phyloP scores from a whole-genome alignment of 805 yeast species.

The Lipomyces orientalis region DNA sequence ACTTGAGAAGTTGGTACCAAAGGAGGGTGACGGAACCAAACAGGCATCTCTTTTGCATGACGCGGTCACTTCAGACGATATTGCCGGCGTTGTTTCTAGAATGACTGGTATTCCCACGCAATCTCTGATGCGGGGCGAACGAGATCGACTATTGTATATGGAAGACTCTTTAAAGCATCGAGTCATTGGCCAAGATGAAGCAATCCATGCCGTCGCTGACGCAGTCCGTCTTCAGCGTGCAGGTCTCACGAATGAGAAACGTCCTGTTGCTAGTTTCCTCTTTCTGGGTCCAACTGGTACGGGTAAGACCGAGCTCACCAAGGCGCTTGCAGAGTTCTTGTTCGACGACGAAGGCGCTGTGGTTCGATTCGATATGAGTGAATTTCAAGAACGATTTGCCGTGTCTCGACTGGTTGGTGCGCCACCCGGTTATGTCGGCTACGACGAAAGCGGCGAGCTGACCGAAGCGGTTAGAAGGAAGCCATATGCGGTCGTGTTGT shows the following conservation, averaged over 20 bases:
- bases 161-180: conserved; percentile 74
- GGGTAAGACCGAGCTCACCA: conserved; percentile 95
- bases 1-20: conserved; percentile 65
- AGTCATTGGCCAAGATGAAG: conserved; percentile 96
- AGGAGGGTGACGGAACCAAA: conserved; percentile 49
- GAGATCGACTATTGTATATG: conserved; percentile 87
- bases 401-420: conserved; percentile 93
- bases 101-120: conserved; percentile 97
- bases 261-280: conserved; percentile 96
- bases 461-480: conserved; percentile 96
- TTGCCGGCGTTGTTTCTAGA: conserved; percentile 86
- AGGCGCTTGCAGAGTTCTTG: conserved; percentile 87
- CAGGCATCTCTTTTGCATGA: conserved; percentile 68
- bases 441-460: conserved; percentile 90
- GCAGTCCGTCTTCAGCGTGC: conserved; percentile 97
- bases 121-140: conserved; percentile 90
- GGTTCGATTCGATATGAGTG: conserved; percentile 95
- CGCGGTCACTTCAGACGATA: conserved; percentile 91
- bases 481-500: conserved; percentile 89
- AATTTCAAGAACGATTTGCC: conserved; percentile 93
- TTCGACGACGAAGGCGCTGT: conserved; percentile 89
- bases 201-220: conserved; percentile 85
- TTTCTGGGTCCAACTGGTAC: conserved; percentile 99
- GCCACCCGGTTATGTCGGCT: conserved; percentile 97
- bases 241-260: conserved; percentile 88